Base-by-base conservation (phyloP, 2,329 filamentous ascomycete species). In the Aspergillus pseudoglaucus region DNA sequence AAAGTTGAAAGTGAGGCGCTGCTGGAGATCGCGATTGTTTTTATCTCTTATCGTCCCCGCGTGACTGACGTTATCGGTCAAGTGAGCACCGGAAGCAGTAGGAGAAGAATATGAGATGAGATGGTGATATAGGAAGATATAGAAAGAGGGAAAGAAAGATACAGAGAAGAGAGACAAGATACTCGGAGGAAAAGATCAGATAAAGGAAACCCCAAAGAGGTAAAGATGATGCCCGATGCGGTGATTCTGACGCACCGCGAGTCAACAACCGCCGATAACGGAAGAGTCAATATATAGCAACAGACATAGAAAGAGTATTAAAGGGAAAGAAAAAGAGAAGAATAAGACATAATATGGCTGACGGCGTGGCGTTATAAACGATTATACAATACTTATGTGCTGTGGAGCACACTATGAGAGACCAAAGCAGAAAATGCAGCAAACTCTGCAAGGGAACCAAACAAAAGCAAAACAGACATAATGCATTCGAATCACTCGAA, bases 41-140 rank as follows among this genome's bases (percentile, higher is more conserved):
- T 39, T 18, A 39, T 39, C 37, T 39, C 37, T 39, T 39, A 58
- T 57, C 53, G 53, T 56, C 53, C 53, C 57, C 55, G 56, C 56
- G 47, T 46, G 38, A 39, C 37, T 46, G 38, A 39, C 37, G 37
- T 39, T 39, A 18, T 39, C 37, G 33, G 33, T 35, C 33, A 35
- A 9, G 15, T 35, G 33, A 35, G 15, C 33, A 35, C 2, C 33
- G 46, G 39, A 44, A 25, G 14, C 25, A 42, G 32, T 18, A 35
- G 18, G 42, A 17, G 17, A 23, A 20, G 2, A 32, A 41, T 14
- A 46, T 15, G 35, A 41, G 17, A 23, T 18, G 9, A 39, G 15
- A 22, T 12, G n/a, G 22, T 14, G 9, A 35, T 22, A 18, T 9
- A 32, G 14, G 43, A 4, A 33, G 10, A 41, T 30, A 40, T 22